These are phyloP conservation scores for Neurospora hispaniola DNA, from an alignment of 495 filamentous ascomycete species.

Conservation along the genomic window DNA sequence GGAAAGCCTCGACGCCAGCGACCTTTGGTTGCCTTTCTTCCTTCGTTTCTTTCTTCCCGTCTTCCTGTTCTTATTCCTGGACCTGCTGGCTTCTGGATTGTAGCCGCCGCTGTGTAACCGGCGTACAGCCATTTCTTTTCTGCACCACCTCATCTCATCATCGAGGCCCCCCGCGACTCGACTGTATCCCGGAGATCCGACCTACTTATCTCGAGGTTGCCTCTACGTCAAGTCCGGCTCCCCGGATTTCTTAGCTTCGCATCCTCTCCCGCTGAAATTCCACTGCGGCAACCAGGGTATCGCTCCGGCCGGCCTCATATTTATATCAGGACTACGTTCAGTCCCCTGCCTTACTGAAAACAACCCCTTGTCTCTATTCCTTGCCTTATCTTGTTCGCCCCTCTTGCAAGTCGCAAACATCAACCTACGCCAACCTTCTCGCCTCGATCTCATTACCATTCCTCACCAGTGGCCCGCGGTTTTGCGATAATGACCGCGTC, in stretches of 20 bases:
- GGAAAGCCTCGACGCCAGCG: background rate
- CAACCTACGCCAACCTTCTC: background rate
- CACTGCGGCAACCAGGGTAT: background rate
- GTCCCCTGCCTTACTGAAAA: background rate
- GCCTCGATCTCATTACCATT: background rate
- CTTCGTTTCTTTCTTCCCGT: background rate
- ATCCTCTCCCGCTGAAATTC: background rate
- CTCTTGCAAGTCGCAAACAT: background rate
- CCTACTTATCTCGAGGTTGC: background rate
- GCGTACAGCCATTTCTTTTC: background rate
- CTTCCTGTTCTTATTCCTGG: background rate
- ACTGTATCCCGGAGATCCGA: background rate
- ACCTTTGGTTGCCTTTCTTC: background rate
- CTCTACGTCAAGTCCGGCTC: background rate
- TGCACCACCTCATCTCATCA: background rate
- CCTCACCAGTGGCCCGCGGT: background rate
- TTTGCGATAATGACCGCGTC: conserved; percentile 4
- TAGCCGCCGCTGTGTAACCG: background rate
- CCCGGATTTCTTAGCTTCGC: background rate
- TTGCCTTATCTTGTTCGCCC: background rate
- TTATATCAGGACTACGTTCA: background rate
- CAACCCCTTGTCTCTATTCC: background rate
- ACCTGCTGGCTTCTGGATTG: background rate
- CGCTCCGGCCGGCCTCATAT: background rate
- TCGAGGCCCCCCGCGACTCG: background rate